phyloP scores from a whole-genome alignment of 148 eudicot genomes.

The Oxyria digyna region DNA sequence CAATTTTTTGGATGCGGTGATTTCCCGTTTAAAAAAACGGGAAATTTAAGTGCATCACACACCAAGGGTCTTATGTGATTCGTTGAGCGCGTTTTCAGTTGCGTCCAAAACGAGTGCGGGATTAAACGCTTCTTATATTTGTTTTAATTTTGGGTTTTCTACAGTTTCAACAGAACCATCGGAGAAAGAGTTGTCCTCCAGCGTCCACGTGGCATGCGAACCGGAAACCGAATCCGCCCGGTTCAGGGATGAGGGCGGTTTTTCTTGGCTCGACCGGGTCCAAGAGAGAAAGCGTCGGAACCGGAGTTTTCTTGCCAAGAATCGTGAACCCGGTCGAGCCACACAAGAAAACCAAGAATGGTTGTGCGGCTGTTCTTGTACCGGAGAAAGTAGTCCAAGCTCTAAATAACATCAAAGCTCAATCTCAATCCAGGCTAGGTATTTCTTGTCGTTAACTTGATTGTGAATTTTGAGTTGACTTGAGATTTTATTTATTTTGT shows the following conservation, averaged over 20 bases:
- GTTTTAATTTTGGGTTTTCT: not conserved
- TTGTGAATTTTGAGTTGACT: not conserved
- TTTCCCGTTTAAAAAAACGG: no score
- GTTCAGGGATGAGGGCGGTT: slow-evolving; percentile 25
- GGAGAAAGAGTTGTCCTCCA: not conserved
- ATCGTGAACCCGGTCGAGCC: not conserved
- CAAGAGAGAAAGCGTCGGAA: slow-evolving; percentile 34
- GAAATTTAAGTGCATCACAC: no score
- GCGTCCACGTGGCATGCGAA: no score
- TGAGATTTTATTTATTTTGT: no score
- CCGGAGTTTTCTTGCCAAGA: slow-evolving; percentile 49
- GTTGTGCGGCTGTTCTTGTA: not conserved
- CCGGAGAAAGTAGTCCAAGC: slow-evolving; percentile 9
- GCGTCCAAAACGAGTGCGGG: no score
- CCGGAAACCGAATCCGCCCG: slow-evolving; percentile 14
- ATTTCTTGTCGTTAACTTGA: not conserved
- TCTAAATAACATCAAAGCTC: not conserved
- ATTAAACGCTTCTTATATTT: no score
- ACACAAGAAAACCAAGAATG: not conserved
- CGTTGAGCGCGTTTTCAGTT: no score
- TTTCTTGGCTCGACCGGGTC: slow-evolving; percentile 24
- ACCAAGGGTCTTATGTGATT: no score
- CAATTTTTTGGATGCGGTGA: no score
- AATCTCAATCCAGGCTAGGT: not conserved
- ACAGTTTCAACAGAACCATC: slow-evolving; percentile 20